phyloP scores from a whole-genome alignment of 2,329 filamentous ascomycete species.

The Canariomyces notabilis region DNA sequence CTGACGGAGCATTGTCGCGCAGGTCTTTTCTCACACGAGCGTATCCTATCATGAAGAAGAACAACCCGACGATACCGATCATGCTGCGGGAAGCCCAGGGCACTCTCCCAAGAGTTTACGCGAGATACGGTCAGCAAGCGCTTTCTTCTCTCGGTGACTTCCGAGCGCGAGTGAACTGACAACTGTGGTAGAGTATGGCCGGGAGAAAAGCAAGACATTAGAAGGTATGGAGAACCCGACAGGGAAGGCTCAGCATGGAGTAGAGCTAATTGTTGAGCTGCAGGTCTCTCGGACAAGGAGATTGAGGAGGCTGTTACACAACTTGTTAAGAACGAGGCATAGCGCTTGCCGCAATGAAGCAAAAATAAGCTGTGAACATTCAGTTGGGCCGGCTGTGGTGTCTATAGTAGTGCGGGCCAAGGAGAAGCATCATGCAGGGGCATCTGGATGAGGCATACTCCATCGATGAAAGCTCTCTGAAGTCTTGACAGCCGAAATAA shows the following conservation, averaged over 20 bases:
- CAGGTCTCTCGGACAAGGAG: slow-evolving; percentile 54
- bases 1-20: slow-evolving; percentile 10
- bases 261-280: slow-evolving; percentile 8
- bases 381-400: slow-evolving; percentile 4
- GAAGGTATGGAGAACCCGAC: slow-evolving; percentile 38
- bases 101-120: slow-evolving; percentile 80
- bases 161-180: background rate
- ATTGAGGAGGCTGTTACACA: slow-evolving; percentile 54
- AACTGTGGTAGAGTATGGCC: slow-evolving; percentile 44
- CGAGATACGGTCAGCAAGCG: slow-evolving; percentile 79
- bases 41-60: slow-evolving; percentile 99
- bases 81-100: slow-evolving; percentile 88
- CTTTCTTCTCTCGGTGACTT: background rate
- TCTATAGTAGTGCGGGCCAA: no score
- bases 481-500: no score
- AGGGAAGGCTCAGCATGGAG: background rate
- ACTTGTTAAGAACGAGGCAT: slow-evolving; percentile 44
- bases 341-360: background rate
- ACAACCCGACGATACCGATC: slow-evolving; percentile 91
- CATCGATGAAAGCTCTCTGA: no score
- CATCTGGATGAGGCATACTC: no score
- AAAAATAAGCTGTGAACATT: background rate
- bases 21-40: slow-evolving; percentile 86
- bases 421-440: no score
- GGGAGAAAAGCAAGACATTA: slow-evolving; percentile 53